phyloP scores from a whole-genome alignment of 768 basidiomycete genomes.

The Hygrophoropsis aurantiaca region DNA sequence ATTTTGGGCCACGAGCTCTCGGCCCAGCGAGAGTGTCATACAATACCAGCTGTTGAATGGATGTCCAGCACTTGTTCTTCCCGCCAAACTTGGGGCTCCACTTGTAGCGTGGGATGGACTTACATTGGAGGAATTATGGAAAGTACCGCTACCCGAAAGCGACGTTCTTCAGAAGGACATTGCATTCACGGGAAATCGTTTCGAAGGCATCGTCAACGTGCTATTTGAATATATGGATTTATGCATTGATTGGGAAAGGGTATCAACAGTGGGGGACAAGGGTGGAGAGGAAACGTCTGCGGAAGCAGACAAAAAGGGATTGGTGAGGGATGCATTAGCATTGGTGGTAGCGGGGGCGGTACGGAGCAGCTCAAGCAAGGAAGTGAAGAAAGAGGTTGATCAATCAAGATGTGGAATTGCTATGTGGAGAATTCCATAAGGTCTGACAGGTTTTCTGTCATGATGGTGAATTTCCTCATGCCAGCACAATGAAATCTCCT shows the following conservation, averaged over 20 bases:
- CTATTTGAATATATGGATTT: slow-evolving; percentile 60
- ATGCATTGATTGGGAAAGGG: slow-evolving; percentile 62
- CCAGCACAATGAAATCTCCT: too few relatives aligned
- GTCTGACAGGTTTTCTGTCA: too few relatives aligned
- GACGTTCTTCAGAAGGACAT: slow-evolving; percentile 21
- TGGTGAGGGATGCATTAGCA: slow-evolving; percentile 46
- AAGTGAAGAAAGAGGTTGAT: slow-evolving; percentile 56
- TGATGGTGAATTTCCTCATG: too few relatives aligned
- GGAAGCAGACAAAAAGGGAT: slow-evolving; percentile 33
- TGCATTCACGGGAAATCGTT: slow-evolving; percentile 12
- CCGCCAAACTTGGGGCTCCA: slow-evolving; percentile 60
- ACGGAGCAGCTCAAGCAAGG: slow-evolving; percentile 50
- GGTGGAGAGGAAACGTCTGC: slow-evolving; percentile 8
- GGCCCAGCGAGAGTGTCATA: slow-evolving; percentile 63
- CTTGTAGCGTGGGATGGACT: slow-evolving; percentile 63
- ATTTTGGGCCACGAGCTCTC: slow-evolving; percentile 58
- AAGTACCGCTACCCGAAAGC: slow-evolving; percentile 41
- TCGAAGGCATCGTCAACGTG: slow-evolving; percentile 54
- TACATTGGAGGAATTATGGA: slow-evolving; percentile 59
- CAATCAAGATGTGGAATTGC: slow-evolving; percentile 59
- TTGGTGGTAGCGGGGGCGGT: slow-evolving; percentile 57
- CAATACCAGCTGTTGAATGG: slow-evolving; percentile 62
- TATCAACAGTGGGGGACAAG: slow-evolving; percentile 31
- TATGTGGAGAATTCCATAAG: slow-evolving; percentile 63
- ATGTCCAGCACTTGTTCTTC: slow-evolving; percentile 58